phyloP scores from a whole-genome alignment of 2,329 filamentous ascomycete species.

The Cladophialophora carrionii region DNA sequence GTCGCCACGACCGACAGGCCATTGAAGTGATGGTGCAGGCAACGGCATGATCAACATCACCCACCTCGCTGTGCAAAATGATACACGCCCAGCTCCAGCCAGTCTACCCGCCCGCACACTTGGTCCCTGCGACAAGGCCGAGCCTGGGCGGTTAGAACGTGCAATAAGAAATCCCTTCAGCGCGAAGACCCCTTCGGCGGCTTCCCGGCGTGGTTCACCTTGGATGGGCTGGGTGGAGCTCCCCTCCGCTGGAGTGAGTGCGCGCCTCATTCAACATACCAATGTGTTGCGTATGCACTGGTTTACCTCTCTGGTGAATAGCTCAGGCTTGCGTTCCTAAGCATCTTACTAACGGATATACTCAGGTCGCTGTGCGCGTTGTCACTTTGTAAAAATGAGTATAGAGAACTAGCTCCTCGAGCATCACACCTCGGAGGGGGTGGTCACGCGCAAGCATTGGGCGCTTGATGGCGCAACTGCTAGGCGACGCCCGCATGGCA shows the following conservation, averaged over 20 bases:
- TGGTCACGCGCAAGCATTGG: not conserved
- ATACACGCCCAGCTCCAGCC: too few relatives aligned
- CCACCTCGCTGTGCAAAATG: not conserved
- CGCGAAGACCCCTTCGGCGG: too few relatives aligned
- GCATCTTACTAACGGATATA: not conserved
- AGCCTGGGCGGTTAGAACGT: not conserved
- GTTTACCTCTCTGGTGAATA: not conserved
- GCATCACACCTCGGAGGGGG: not conserved
- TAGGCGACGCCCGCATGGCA: not conserved
- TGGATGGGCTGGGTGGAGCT: not conserved
- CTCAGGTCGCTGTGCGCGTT: not conserved
- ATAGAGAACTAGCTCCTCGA: not conserved
- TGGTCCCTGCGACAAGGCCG: not conserved
- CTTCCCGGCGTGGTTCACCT: not conserved
- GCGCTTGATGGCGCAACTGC: not conserved
- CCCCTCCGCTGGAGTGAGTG: too few relatives aligned
- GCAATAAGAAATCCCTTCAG: not conserved
- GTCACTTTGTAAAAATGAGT: not conserved
- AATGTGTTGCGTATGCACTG: too few relatives aligned
- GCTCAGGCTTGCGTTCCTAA: not conserved
- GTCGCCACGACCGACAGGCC: not conserved
- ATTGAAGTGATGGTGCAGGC: not conserved
- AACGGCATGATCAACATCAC: not conserved
- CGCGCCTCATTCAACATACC: not conserved
- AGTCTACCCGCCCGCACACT: not conserved